Base-by-base conservation (phyloP, 495 filamentous ascomycete species). In the Neohortaea acidophila region DNA sequence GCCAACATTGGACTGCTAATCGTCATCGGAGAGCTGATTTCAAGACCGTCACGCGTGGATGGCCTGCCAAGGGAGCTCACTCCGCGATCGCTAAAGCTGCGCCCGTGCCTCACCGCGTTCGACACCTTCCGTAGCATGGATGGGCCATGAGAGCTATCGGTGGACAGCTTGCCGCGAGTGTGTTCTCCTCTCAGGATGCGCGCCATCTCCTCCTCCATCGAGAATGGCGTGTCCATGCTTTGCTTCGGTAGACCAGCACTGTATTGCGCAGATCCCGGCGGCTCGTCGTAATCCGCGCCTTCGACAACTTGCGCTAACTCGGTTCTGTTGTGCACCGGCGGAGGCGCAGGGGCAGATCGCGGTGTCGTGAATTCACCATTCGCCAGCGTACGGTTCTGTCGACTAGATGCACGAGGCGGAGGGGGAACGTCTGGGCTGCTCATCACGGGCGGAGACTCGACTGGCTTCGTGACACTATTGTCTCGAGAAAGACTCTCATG, bases 101-200 rank as follows among this genome's bases (percentile, higher is more conserved):
- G 74, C n/a, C 81, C 81, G 56, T 99, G 89, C 33, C 84, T 83
- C 24, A 94, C 83, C 18, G 82, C 82, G 51, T 86, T 91, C 2
- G 91, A 94, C 21, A 94, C 77, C 21, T 82, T 77, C 25, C 85
- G 81, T 37, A 94, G 59, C 39, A 94, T 79, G 1, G 81, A 84
- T 10, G 70, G 56, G 7, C 57, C 59, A n/a, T n/a, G n/a, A n/a
- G n/a, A n/a, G 39, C 63, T 64, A 14, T 74, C 71, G 14, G 68
- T 67, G 28, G 68, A 69, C 12, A 37, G 33, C 7, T 9, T 18
- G 29, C 85, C 81, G 6, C 21, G 10, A 21, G 34, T 41, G 15
- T 10, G 10, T 33, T 79, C 73, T 21, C 68, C 70, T 3, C 73
- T 73, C 31, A 89, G 62, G 25, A 91, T 83, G 14, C 84, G 74